Evolutionary conservation across 352 stramenopile species (phyloP).

Genomic region (Globisporangium nagaii): DNA sequence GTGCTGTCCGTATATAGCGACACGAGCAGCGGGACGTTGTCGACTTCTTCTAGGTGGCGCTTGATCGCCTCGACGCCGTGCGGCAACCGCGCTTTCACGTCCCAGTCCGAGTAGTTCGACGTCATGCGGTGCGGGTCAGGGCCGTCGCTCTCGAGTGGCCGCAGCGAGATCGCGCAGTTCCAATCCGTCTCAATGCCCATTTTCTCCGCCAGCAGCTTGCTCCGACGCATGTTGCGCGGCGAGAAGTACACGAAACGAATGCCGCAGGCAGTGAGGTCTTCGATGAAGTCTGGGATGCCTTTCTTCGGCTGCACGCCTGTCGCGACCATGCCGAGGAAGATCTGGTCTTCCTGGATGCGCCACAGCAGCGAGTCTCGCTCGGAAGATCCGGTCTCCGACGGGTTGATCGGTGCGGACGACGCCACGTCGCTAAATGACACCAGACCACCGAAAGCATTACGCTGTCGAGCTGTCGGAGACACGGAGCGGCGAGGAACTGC

Average conservation of each 20-base stretch:
- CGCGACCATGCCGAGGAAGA: conserved; percentile 97
- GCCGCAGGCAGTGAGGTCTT: conserved; percentile 92
- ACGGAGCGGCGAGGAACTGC: conserved; percentile 2
- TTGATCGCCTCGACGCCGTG: conserved; percentile 96
- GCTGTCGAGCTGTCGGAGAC: conserved; percentile 5
- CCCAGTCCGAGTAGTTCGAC: conserved; percentile 97
- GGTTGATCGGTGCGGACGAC: conserved; percentile 39
- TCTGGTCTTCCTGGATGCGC: conserved; percentile 93
- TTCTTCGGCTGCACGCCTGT: conserved; percentile 93
- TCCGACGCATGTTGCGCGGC: conserved; percentile 97
- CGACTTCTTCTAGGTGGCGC: conserved; percentile 94
- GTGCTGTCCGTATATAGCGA: conserved; percentile 98
- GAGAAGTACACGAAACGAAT: conserved; percentile 99
- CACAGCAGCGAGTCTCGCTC: conserved; percentile 65
- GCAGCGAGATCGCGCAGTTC: conserved; percentile 98
- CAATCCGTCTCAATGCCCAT: conserved; percentile 99
- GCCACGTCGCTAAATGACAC: conserved; percentile 39
- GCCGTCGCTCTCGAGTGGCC: conserved; percentile 86
- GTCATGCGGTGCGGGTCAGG: conserved; percentile 95
- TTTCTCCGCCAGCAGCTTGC: conserved; percentile 96
- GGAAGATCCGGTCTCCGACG: conserved; percentile 42
- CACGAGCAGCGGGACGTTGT: conserved; percentile 98
- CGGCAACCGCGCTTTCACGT: conserved; percentile 93
- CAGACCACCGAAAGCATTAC: neutral
- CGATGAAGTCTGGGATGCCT: conserved; percentile 93